phyloP scores from a whole-genome alignment of 345 rosid genomes.

The Populus pruinosa region DNA sequence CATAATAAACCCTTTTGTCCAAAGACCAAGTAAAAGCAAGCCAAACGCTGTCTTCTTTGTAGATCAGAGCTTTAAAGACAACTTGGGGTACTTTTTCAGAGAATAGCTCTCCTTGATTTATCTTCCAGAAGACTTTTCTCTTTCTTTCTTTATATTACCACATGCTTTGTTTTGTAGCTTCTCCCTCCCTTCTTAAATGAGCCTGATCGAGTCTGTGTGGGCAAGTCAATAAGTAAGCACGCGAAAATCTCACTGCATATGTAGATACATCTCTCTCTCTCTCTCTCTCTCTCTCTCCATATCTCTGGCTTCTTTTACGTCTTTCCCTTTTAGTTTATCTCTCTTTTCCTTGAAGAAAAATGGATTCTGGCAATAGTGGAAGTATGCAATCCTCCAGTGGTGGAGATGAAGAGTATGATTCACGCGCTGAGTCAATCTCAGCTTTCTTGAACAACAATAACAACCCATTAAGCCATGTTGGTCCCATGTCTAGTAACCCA shows the following conservation, averaged over 20 bases:
- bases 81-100: slow-evolving; percentile 37
- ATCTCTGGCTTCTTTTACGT: slow-evolving; percentile 19
- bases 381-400: slow-evolving; percentile 85
- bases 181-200: slow-evolving; percentile 22
- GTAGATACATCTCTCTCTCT: slow-evolving; percentile 14
- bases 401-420: slow-evolving; percentile 72
- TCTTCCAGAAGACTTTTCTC: slow-evolving; percentile 25
- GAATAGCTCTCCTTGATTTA: slow-evolving; percentile 13
- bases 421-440: slow-evolving; percentile 61
- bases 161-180: slow-evolving; percentile 20
- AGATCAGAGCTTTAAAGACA: slow-evolving; percentile 37
- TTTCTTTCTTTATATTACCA: slow-evolving; percentile 1
- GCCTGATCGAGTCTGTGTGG: slow-evolving; percentile 1
- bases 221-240: slow-evolving; percentile 2
- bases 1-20: slow-evolving; percentile 18
- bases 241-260: background rate
- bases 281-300: slow-evolving; percentile 20
- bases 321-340: background rate
- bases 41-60: slow-evolving; percentile 25
- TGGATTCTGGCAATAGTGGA: slow-evolving; percentile 81
- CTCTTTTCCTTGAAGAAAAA: slow-evolving; percentile 9
- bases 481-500: slow-evolving; percentile 25
- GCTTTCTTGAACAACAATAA: slow-evolving; percentile 36
- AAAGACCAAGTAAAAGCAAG: slow-evolving; percentile 18
- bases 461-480: slow-evolving; percentile 21